Percentiles rank a stretch among this genome's conserved stretches.
Evolutionary conservation across 352 stramenopile species (phyloP).

Genomic region (Phytophthora niederhauseri): DNA sequence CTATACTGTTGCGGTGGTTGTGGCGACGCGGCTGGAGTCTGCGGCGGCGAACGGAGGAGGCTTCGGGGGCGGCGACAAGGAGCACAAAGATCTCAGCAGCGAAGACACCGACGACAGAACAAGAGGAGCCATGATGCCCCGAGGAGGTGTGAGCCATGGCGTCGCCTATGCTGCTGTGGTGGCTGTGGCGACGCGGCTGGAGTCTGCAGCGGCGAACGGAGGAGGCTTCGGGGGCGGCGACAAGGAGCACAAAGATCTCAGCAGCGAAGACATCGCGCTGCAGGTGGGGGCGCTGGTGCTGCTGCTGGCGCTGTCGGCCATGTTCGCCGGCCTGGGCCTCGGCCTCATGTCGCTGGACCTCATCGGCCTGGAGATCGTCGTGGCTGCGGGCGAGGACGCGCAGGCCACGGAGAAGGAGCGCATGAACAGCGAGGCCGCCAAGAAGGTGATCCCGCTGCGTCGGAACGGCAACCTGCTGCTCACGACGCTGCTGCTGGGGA

Average conservation of each 20-base stretch:
- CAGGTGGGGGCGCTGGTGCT: constrained; percentile 59
- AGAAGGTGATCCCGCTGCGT: constrained; percentile 90
- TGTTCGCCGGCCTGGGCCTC: constrained; percentile 96
- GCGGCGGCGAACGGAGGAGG: constrained; percentile 12
- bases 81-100: constrained; percentile 14
- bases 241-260: constrained; percentile 16
- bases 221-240: constrained; percentile 8
- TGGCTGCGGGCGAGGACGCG: constrained; percentile 89
- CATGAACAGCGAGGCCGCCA: constrained; percentile 59
- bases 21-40: constrained; percentile 5
- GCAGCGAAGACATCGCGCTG: constrained; percentile 34
- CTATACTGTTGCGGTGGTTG: constrained; percentile 3
- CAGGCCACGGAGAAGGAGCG: constrained; percentile 70
- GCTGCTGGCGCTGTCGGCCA: constrained; percentile 85
- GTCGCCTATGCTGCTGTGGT: not conserved
- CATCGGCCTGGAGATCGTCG: constrained; percentile 97
- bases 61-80: constrained; percentile 2
- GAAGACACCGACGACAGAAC: not conserved
- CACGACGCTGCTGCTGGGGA: constrained; percentile 98
- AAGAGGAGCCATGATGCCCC: constrained; percentile 5
- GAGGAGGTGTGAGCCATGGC: not conserved
- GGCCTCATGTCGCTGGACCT: constrained; percentile 98
- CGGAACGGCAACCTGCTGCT: constrained; percentile 97
- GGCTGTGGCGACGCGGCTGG: constrained; percentile 10
- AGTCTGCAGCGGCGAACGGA: constrained; percentile 6